Percentiles rank a stretch among this genome's conserved stretches.
These are phyloP conservation scores for Candida odintsovae DNA, from an alignment of 805 yeast genomes.

Conservation along the genomic window DNA sequence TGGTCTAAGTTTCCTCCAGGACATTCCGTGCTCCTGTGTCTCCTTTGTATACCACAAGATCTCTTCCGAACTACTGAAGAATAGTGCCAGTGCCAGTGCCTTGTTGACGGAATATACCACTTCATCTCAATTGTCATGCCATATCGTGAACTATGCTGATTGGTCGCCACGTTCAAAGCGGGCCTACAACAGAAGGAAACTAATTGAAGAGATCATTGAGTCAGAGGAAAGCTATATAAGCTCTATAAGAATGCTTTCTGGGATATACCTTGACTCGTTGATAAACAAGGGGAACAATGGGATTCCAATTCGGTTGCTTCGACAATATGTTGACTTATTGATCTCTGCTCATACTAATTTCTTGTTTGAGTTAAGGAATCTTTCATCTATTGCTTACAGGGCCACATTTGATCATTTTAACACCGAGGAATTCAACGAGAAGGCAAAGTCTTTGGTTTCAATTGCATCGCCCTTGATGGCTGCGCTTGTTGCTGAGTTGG, in stretches of 20 bases:
- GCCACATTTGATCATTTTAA: background rate
- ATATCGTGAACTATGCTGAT: conserved; percentile 3
- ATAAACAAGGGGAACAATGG: conserved; percentile 26
- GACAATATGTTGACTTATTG: conserved; percentile 25
- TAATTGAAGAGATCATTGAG: conserved; percentile 41
- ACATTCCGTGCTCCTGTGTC: conserved; percentile 10
- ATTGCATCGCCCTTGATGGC: conserved; percentile 19
- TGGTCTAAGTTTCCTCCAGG: conserved; percentile 2
- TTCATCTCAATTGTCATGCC: conserved; percentile 16
- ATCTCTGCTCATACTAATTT: conserved; percentile 28
- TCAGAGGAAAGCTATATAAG: conserved; percentile 45
- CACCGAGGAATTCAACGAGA: background rate
- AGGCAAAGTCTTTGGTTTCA: conserved; percentile 2
- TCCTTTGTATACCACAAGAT: conserved; percentile 6
- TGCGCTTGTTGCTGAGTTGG: conserved; percentile 18
- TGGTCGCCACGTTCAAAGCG: conserved; percentile 15
- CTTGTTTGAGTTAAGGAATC: conserved; percentile 20
- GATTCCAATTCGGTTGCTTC: conserved; percentile 30
- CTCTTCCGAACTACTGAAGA: conserved; percentile 4
- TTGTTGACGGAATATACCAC: conserved; percentile 9
- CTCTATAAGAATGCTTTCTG: conserved; percentile 36
- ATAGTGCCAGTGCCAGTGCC: background rate
- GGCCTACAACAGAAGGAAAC: conserved; percentile 20
- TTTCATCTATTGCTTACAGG: conserved; percentile 6
- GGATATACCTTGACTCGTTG: conserved; percentile 38